phyloP scores from a whole-genome alignment of 177 flowering plant genomes.

The Vitis hybrid region DNA sequence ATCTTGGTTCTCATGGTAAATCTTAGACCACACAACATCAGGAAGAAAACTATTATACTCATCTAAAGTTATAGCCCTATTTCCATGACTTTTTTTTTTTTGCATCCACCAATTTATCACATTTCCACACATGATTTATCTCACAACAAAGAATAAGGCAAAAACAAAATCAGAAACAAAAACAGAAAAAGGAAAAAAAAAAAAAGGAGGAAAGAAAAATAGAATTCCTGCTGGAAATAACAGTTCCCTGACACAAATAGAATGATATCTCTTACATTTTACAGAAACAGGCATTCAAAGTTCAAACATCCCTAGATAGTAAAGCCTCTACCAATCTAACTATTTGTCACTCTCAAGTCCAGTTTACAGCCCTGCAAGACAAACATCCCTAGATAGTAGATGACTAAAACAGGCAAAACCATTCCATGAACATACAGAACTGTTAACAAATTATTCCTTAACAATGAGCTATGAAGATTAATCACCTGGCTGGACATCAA shows the following conservation, averaged over 20 bases:
- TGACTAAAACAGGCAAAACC: background rate
- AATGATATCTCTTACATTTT: background rate
- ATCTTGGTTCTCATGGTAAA: too few relatives aligned
- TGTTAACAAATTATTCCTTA: background rate
- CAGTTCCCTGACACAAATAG: background rate
- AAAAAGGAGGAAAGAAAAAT: background rate
- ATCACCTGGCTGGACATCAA: constrained; percentile 76
- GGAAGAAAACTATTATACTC: too few relatives aligned
- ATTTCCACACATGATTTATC: too few relatives aligned
- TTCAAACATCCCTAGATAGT: background rate
- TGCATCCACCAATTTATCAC: too few relatives aligned
- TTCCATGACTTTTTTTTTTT: too few relatives aligned
- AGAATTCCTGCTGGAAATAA: background rate
- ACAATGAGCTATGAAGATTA: background rate
- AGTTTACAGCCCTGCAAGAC: background rate
- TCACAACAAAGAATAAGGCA: too few relatives aligned
- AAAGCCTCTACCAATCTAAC: background rate
- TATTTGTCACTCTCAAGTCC: background rate
- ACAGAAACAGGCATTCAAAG: background rate
- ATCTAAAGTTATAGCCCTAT: too few relatives aligned
- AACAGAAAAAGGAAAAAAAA: too few relatives aligned
- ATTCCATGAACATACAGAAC: background rate
- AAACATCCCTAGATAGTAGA: background rate
- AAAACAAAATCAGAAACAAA: too few relatives aligned
- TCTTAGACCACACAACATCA: too few relatives aligned